Evolutionary conservation across 78 protist genomes (phyloP).

Genomic region (Bigelowiella natans): DNA sequence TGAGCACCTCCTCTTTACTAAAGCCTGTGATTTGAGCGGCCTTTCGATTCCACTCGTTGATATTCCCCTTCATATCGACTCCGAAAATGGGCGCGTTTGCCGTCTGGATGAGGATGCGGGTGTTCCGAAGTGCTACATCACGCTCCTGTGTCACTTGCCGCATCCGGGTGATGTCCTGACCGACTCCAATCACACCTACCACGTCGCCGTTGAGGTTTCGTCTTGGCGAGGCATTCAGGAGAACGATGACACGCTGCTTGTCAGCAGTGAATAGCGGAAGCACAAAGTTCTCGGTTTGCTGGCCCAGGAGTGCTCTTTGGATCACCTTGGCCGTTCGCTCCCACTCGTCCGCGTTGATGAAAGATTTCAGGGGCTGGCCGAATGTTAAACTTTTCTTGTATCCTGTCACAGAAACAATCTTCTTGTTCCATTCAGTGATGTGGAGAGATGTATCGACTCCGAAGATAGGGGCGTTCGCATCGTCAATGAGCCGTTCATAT

Average conservation of each 20-base stretch:
- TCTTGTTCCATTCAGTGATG: not conserved
- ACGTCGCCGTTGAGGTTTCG: not conserved
- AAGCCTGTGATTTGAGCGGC: not conserved
- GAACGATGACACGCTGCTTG: not conserved
- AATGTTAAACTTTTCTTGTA: not conserved
- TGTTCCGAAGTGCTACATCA: too few species aligned
- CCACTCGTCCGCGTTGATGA: not conserved
- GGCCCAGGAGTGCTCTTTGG: not conserved
- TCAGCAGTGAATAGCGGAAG: not conserved
- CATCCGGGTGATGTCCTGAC: not conserved
- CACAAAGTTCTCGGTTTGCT: not conserved
- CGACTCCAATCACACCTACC: not conserved
- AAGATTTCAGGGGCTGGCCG: not conserved
- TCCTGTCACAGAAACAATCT: not conserved
- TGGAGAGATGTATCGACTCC: not conserved
- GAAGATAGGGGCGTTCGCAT: conserved; percentile 8
- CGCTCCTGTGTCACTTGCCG: not conserved
- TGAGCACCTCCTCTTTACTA: not conserved
- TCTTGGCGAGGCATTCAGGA: not conserved
- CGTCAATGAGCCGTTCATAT: not conserved
- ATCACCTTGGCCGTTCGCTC: not conserved
- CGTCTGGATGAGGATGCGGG: conserved; percentile 10
- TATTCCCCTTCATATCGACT: not conserved
- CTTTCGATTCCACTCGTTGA: conserved; percentile 1
- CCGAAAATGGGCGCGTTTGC: conserved; percentile 19